Percentiles rank a stretch among this genome's conserved stretches.
phyloP scores from a whole-genome alignment of 768 basidiomycete genomes.

The Aureoboletus auriporus region DNA sequence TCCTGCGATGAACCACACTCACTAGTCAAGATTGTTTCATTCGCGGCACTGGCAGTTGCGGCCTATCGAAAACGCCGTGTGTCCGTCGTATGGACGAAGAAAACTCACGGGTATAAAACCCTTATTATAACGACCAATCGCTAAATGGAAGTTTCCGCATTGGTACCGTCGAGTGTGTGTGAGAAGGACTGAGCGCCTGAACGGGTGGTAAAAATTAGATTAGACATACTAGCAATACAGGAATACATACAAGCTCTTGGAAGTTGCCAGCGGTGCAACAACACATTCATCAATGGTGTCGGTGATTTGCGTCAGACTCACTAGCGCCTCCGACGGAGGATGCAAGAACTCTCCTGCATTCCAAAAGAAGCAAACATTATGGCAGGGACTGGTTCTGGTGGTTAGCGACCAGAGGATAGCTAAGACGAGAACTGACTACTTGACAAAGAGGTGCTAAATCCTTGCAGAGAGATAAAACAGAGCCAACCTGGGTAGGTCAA shows the following conservation, averaged over 20 bases:
- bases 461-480: slow-evolving; percentile 60
- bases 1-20: slow-evolving; percentile 37
- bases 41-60: slow-evolving; percentile 61
- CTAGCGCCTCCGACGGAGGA: slow-evolving; percentile 71
- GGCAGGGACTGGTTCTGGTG: slow-evolving; percentile 47
- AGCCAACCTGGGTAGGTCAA: slow-evolving; percentile 41
- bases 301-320: slow-evolving; percentile 86
- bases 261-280: slow-evolving; percentile 44
- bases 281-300: slow-evolving; percentile 59
- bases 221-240: neutral
- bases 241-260: slow-evolving; percentile 36
- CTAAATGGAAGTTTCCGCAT: slow-evolving; percentile 30
- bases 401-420: neutral
- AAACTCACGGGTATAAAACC: no score
- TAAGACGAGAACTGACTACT: slow-evolving; percentile 43
- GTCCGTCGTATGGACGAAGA: no score
- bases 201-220: neutral
- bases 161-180: slow-evolving; percentile 42
- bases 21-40: slow-evolving; percentile 90
- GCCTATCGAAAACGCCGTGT: no score
- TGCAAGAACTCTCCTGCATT: slow-evolving; percentile 84
- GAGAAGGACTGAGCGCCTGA: slow-evolving; percentile 17
- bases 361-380: slow-evolving; percentile 84
- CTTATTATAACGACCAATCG: no score
- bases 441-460: slow-evolving; percentile 50